phyloP scores from a whole-genome alignment of 768 basidiomycete species.

The Rhizopogon vinicolor region DNA sequence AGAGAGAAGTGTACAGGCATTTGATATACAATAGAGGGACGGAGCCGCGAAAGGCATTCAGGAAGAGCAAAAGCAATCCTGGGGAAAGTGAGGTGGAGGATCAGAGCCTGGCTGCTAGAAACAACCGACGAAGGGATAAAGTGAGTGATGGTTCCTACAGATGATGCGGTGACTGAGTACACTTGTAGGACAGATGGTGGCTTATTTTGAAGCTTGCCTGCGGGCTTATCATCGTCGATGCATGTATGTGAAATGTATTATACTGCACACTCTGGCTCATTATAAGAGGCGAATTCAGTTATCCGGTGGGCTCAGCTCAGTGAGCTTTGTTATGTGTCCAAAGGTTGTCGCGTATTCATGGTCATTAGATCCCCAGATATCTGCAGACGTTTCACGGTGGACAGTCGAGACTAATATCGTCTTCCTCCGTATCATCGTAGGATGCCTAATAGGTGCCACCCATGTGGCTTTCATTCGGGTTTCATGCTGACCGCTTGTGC shows the following conservation, averaged over 20 bases:
- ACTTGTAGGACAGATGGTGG: slow-evolving; percentile 49
- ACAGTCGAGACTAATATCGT: slow-evolving; percentile 42
- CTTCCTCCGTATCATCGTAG: slow-evolving; percentile 58
- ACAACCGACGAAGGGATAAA: slow-evolving; percentile 17
- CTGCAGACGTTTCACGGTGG: slow-evolving; percentile 42
- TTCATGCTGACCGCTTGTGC: background rate
- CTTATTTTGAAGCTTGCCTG: slow-evolving; percentile 57
- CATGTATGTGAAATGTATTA: slow-evolving; percentile 47
- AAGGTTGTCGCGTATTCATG: background rate
- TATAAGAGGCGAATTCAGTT: slow-evolving; percentile 35
- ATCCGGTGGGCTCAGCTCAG: slow-evolving; percentile 76
- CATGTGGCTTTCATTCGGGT: background rate
- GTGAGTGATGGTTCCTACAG: slow-evolving; percentile 9
- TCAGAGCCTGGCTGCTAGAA: background rate
- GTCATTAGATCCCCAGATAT: slow-evolving; percentile 34
- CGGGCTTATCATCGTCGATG: slow-evolving; percentile 60
- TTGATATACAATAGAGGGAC: slow-evolving; percentile 76
- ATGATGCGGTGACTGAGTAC: background rate
- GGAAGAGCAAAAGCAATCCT: slow-evolving; percentile 7
- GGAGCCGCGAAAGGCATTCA: slow-evolving; percentile 46
- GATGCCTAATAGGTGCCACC: slow-evolving; percentile 55
- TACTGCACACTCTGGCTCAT: slow-evolving; percentile 1
- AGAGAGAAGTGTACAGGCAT: slow-evolving; percentile 78
- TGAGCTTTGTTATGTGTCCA: slow-evolving; percentile 24
- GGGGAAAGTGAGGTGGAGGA: background rate